Base-by-base conservation (phyloP, 1,139 yeast species). In the Saccharomyces pastorianus region DNA sequence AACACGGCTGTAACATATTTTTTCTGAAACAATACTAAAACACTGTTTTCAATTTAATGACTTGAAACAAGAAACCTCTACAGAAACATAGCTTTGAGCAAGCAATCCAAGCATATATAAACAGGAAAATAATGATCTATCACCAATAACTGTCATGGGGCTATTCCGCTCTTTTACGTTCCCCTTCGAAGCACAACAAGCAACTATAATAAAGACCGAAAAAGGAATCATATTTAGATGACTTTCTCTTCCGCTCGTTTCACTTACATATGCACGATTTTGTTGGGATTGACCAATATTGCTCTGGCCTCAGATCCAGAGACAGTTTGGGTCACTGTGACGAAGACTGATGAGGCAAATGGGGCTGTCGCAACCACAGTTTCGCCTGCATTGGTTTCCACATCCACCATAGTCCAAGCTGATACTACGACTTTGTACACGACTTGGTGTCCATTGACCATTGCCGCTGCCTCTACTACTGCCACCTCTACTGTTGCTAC, bases 291-390 rank as follows among this genome's bases (percentile, higher is more conserved):
- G 11, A 38, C 44, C 25, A 38, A 38, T 3, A 38, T 38, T 38
- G 44, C 44, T 2, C 13, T 38, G 25, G 44, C 44, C 1, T 38
- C 44, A 5, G 25, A 38, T 17, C 44, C 44, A 38, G 44, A 38
- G 6, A 38, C 44, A 4, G 13, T 38, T 17, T 38, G 9, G 13
- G 44, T 38, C n/a, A 38, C 44, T 2, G 44, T 38, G 25, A 38
- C 44, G 7, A 38, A 38, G 25, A 38, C 44, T 4, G 5, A 38
- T 8, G 25, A 20, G 11, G 73, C 96, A 90, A 74, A 96, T 89
- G 44, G 44, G 25, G 25, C n/a, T 38, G 25, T 38, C 11, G 13
- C 6, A 17, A 38, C 44, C 6, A 38, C 44, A 9, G 44, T 38
- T 17, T 38, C 44, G 23, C 44, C 44, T 5, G 44, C 44, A 5